Percentiles rank a stretch among this genome's conserved stretches.
Conservation (phyloP, 2,329 filamentous ascomycete genomes). For the Beauveria bassiana region DNA sequence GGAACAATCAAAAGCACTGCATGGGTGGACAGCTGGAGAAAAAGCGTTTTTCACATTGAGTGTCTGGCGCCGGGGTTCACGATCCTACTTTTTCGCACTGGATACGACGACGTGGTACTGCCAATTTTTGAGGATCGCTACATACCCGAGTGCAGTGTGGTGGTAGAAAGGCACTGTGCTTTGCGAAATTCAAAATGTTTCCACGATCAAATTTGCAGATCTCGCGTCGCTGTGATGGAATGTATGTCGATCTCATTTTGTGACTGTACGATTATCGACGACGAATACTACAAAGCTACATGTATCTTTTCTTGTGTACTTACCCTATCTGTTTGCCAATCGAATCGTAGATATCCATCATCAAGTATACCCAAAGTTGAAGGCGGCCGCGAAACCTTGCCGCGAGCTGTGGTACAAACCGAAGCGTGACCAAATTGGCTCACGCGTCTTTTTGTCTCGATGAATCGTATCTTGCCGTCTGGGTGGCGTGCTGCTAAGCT, state of each 20-base stretch:
- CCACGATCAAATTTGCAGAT: slow-evolving; percentile 8
- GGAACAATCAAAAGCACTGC: slow-evolving; percentile 37
- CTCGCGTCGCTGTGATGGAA: slow-evolving; percentile 1
- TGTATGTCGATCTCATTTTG: neutral
- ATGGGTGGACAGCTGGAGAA: slow-evolving; percentile 51
- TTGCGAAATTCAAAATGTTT: slow-evolving; percentile 47
- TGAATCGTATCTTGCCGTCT: too few species aligned
- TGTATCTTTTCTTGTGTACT: neutral
- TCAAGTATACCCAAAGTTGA: too few species aligned
- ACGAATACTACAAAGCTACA: neutral
- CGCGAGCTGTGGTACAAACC: too few species aligned
- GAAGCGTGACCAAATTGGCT: too few species aligned
- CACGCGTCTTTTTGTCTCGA: too few species aligned
- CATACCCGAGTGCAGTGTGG: slow-evolving; percentile 47
- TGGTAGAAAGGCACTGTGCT: slow-evolving; percentile 43
- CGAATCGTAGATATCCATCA: too few species aligned
- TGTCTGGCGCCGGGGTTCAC: slow-evolving; percentile 32
- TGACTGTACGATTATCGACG: slow-evolving; percentile 9
- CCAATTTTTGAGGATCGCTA: slow-evolving; percentile 54
- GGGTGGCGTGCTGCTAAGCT: too few species aligned
- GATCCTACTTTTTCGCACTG: slow-evolving; percentile 19
- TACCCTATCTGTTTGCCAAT: too few species aligned
- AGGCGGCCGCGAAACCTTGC: too few species aligned
- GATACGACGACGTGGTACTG: slow-evolving; percentile 55
- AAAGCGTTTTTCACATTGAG: slow-evolving; percentile 47